Percentiles rank a stretch among this genome's conserved stretches.
Conservation (phyloP, 371 early-diverging fungal species). For the Mucor saturninus region DNA sequence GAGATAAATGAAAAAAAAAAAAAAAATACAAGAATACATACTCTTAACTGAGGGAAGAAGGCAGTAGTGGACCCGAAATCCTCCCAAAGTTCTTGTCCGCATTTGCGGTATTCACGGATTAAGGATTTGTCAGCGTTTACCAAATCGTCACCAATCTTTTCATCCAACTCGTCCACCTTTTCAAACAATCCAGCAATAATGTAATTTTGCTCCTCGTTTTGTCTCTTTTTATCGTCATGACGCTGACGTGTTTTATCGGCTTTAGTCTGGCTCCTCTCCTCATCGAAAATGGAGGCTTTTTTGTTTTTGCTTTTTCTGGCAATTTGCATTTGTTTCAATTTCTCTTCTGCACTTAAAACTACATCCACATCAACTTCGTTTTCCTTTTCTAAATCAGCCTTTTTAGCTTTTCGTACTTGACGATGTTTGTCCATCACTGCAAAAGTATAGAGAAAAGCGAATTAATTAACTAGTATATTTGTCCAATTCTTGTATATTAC, state of each 20-base stretch:
- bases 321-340: slow-evolving; percentile 4
- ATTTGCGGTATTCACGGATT: slow-evolving; percentile 56
- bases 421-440: slow-evolving; percentile 43
- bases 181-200: slow-evolving; percentile 26
- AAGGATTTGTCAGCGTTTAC: slow-evolving; percentile 29
- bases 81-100: slow-evolving; percentile 51
- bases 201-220: slow-evolving; percentile 33
- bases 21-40: slow-evolving; percentile 17
- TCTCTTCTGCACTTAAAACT: neutral
- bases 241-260: slow-evolving; percentile 10
- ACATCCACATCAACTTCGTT: slow-evolving; percentile 1
- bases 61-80: slow-evolving; percentile 56
- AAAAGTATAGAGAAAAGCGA: neutral
- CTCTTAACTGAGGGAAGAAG: slow-evolving; percentile 62
- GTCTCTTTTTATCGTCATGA: neutral
- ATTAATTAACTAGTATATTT: neutral
- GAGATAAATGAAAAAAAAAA: neutral
- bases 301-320: slow-evolving; percentile 1
- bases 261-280: slow-evolving; percentile 3
- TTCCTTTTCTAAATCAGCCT: neutral
- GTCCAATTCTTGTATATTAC: slow-evolving; percentile 27
- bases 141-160: slow-evolving; percentile 26
- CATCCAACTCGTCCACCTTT: slow-evolving; percentile 40
- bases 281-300: slow-evolving; percentile 39
- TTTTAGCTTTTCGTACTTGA: slow-evolving; percentile 30